Base-by-base conservation (phyloP, 2,329 filamentous ascomycete genomes). In the Gnomoniopsis sp. region DNA sequence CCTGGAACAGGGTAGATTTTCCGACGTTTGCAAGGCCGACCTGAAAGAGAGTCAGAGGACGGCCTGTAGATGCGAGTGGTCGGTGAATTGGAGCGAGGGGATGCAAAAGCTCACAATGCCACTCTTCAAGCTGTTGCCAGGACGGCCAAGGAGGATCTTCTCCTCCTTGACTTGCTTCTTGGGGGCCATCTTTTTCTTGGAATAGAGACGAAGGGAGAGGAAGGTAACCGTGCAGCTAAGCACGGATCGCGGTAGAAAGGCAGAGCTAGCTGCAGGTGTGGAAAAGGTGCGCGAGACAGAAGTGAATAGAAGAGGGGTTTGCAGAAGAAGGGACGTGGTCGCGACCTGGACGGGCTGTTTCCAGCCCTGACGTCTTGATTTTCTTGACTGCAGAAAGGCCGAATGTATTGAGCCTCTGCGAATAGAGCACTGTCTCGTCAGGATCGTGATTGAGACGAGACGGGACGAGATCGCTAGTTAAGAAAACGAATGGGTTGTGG, bases 1-100 rank as follows among this genome's bases (percentile, higher is more conserved):
- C 92, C 83, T 99, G 96, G 86, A 99, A 99, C 70, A 99, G 87
- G 36, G 96, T 99, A 66, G 95, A 99, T 82, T 99, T 99, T 77
- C 95, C 95, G 69, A 99, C 96, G 77, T 99, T 99, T 77, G 95
- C 95, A 71, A 99, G 88, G 79, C 95, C 95, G 77, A 99, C 92
- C 92, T 96, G 71, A 69, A 69, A 67, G 66, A 73, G 69, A 73
- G 72, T 78, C 72, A 77, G 76, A 65, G 65, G 64, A 57, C 61
- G 55, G 57, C 61, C 55, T 57, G 53, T 69, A 73, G 26, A 49
- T 55, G 57, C 60, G 52, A 26, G 34, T 46, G 57, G 53, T 62
- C 60, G 60, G 49, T 57, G 36, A 36, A 11, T 26, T 53, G 49
- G 41, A 43, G 33, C 52, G 49, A 38, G 75, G 50, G 36, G 49